phyloP scores from a whole-genome alignment of 139 green algal genomes.

The Coccomyxa sp. region DNA sequence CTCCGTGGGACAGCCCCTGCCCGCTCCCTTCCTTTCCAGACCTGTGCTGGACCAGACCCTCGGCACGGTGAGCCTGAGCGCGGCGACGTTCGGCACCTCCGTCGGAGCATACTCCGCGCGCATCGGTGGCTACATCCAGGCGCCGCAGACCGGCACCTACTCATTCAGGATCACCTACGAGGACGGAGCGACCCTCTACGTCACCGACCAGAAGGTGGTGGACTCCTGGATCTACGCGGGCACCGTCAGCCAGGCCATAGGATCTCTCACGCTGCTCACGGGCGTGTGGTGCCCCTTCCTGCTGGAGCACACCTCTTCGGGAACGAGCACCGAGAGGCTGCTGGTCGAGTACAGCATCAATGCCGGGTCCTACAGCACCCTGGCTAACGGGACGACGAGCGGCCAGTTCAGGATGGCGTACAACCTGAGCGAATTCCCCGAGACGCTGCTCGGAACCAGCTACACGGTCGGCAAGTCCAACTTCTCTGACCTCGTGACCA shows the following conservation, averaged over 20 bases:
- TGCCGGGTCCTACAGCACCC: neutral
- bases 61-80: neutral
- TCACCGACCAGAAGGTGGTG: neutral
- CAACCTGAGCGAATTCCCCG: neutral
- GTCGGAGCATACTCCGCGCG: neutral
- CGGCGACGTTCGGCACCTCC: neutral
- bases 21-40: neutral
- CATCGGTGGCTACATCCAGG: neutral
- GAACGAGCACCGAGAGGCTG: neutral
- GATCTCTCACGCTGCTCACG: neutral
- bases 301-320: neutral
- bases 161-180: neutral
- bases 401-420: neutral
- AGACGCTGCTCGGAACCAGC: neutral
- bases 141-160: neutral
- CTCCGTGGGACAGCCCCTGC: neutral
- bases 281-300: neutral
- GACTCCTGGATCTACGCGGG: neutral
- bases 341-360: neutral
- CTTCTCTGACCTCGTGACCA: neutral
- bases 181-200: neutral
- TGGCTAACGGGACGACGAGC: neutral
- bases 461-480: neutral
- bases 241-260: neutral
- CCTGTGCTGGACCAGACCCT: neutral